Base-by-base conservation (phyloP, 2,329 filamentous ascomycete genomes). In the Coniochaeta ligniaria region DNA sequence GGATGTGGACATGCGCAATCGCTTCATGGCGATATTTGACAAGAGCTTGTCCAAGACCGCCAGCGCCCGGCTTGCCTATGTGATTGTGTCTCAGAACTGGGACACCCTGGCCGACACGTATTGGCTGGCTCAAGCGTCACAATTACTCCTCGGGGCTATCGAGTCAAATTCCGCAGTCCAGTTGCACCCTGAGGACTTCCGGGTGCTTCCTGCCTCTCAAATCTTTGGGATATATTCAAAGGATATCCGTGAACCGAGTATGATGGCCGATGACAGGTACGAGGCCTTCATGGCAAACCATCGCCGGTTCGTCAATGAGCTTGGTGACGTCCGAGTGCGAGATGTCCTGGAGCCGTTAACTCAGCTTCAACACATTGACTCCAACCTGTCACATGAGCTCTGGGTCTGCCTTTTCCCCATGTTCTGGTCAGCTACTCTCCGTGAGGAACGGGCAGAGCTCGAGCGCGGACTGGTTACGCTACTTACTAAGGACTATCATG, bases 11-110 rank as follows among this genome's bases (percentile, higher is more conserved):
- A 97, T 98, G 92, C 90, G 95, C 52, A 96, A 96, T 69, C 88
- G 94, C 16, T 99, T 99, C 77, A 92, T 99, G 87, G 85, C 85
- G 22, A 97, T 99, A 64, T 97, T 99, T 67, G 94, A 98, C 74
- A 91, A 90, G 74, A 96, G 92, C 71, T 79, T 99, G 65, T 96
- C 92, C n/a, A 91, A 93, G 69, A 92, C 92, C 8, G 94, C 93
- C 0, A 96, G 90, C 69, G 91, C 91, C 61, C 88, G 96, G 41
- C 81, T 99, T 43, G 89, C 89, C 62, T 98, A 97, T 75, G 89
- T 98, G 4, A 83, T 99, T 60, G 88, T 87, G 0, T 89, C 90
- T 26, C 96, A 99, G 72, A 98, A 98, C 68, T 99, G 95, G 95
- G 94, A 98, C 71, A 96, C 91, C 0, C 80, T 99, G 56, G 87